Conservation (phyloP, 2,329 filamentous ascomycete genomes). For the Ophiostoma sp. region DNA sequence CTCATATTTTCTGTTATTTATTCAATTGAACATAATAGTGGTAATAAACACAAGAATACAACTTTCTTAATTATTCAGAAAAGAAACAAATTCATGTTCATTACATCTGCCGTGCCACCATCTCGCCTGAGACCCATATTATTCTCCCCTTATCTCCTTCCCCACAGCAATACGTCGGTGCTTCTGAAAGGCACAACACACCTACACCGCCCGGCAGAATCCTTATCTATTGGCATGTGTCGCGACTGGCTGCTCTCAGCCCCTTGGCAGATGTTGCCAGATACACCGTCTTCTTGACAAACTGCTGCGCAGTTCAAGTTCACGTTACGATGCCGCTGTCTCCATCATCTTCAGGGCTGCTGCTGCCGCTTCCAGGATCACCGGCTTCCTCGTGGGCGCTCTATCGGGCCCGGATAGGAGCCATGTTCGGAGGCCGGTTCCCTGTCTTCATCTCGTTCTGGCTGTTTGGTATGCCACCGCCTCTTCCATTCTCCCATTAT, state of each 20-base stretch:
- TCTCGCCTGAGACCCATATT: not conserved
- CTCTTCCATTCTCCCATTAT: not conserved
- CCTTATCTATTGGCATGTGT: slow-evolving; percentile 21
- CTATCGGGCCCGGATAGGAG: slow-evolving; percentile 60
- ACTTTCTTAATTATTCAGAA: too few relatives aligned
- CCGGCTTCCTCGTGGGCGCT: slow-evolving; percentile 65
- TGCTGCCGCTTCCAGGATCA: slow-evolving; percentile 54
- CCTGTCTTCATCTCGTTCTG: slow-evolving; percentile 79
- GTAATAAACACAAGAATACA: too few relatives aligned
- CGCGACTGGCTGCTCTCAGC: not conserved
- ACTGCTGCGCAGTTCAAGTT: not conserved
- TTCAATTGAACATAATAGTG: too few relatives aligned
- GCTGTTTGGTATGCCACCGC: slow-evolving; percentile 68
- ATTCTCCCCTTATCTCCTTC: not conserved
- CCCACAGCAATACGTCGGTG: not conserved
- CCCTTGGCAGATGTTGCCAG: not conserved
- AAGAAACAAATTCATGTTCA: too few relatives aligned
- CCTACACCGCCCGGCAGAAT: slow-evolving; percentile 25
- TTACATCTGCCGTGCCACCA: not conserved
- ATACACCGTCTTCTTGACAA: not conserved
- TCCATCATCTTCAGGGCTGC: slow-evolving; percentile 39
- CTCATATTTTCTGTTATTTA: too few relatives aligned
- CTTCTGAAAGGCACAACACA: not conserved
- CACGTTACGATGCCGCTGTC: slow-evolving; percentile 34
- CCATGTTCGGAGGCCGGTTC: slow-evolving; percentile 59